Base-by-base conservation (phyloP, 192 early-diverging fungal species). In the Coemansia aciculifera region DNA sequence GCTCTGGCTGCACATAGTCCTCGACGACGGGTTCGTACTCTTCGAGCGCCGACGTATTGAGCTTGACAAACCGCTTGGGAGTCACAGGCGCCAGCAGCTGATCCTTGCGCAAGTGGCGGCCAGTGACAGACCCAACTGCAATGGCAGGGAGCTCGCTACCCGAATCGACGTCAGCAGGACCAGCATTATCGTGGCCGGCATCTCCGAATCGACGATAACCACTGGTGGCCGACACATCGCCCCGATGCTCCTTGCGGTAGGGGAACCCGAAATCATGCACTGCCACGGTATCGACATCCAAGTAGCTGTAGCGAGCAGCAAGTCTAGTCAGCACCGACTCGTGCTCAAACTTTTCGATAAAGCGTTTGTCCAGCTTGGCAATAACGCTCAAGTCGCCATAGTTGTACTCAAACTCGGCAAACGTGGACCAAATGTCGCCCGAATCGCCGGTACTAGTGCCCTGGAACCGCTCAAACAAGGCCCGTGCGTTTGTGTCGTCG, bases 391-490 rank as follows among this genome's bases (percentile, higher is more conserved):
- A 76, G 77, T 98, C 94, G 10, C 95, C 94, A 77, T 92, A 95
- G 61, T 91, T 87, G 78, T 87, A 91, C 71, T 96, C 94, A 72
- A 95, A 94, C 29, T 90, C 87, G 8, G 92, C 83, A 66, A 93
- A 91, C 73, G 88, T 90, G 42, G 82, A 70, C 96, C 96, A 98
- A 10, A 98, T 84, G 10, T 87, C 86, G 12, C 74, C 81, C 13
- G 93, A 85, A 34, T 91, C 88, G 9, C 88, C 77, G 17, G 90
- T 85, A 61, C 91, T 78, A 2, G 85, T 81, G 40, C 88, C 78
- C 29, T 97, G 81, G n/a, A 94, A 89, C 37, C 94, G 85, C 75
- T 98, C 95, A 84, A 97, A 97, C 66, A 96, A 63, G 1, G 96
- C 93, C 34, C 93, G 84, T 15, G 92, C 90, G 63, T 98, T 98